These are phyloP conservation scores for Ambrosia hybrid DNA, from an alignment of 140 eudicot species.

Conservation along the genomic window DNA sequence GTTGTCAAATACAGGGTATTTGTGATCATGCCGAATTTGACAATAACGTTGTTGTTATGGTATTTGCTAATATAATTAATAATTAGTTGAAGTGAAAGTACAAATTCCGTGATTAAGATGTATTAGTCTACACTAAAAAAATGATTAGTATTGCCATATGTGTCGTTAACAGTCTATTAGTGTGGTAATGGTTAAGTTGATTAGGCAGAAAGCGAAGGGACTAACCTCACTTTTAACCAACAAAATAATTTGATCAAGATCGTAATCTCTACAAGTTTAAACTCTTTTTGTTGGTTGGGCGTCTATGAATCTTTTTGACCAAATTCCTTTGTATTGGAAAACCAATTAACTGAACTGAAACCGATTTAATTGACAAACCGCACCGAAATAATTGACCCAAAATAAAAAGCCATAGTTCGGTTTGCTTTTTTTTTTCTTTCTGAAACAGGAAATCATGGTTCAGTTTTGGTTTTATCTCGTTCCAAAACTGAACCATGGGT, in stretches of 20 bases:
- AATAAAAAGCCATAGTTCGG: too few species aligned
- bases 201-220: slow-evolving; percentile 38
- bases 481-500: neutral
- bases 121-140: slow-evolving; percentile 21
- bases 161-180: slow-evolving; percentile 18
- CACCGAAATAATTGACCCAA: neutral
- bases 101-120: slow-evolving; percentile 27
- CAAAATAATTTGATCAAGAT: slow-evolving; percentile 11
- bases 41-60: slow-evolving; percentile 5
- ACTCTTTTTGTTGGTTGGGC: slow-evolving; percentile 13
- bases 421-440: too few species aligned
- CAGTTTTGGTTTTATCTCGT: neutral
- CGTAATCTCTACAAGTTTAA: slow-evolving; percentile 1
- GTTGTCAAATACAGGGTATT: slow-evolving; percentile 1
- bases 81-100: slow-evolving; percentile 18
- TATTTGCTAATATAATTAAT: slow-evolving; percentile 7
- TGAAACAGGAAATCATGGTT: neutral
- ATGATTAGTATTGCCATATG: slow-evolving; percentile 23
- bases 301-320: slow-evolving; percentile 13
- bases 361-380: neutral
- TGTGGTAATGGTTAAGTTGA: slow-evolving; percentile 25
- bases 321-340: neutral
- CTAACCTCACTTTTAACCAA: slow-evolving; percentile 20
- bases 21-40: slow-evolving; percentile 11
- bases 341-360: too few species aligned